A percentile compares a stretch with the other conserved stretches of the same genome.
Conservation (phyloP, 768 basidiomycete genomes). For the Boletus reticuloceps region DNA sequence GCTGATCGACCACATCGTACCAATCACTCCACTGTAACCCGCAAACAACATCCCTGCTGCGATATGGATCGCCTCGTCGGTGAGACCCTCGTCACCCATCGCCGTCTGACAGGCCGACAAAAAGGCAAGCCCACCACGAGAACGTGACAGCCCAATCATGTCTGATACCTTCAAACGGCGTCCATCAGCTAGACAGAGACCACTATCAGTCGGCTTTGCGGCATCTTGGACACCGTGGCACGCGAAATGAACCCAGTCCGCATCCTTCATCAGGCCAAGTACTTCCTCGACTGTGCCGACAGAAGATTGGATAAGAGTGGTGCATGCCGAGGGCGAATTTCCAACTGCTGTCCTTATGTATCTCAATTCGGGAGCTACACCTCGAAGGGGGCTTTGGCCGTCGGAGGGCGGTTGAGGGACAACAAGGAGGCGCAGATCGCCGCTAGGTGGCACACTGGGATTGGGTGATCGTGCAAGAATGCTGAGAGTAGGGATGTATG, state of each 20-base stretch:
- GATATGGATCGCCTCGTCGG: neutral
- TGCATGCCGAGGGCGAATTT: neutral
- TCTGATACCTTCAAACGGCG: neutral
- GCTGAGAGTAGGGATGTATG: neutral
- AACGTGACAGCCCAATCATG: neutral
- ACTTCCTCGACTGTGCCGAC: conserved; percentile 12
- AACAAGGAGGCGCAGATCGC: neutral
- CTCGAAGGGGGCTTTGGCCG: conserved; percentile 5
- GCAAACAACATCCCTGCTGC: conserved; percentile 31
- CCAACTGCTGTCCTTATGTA: conserved; percentile 8
- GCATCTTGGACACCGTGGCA: neutral
- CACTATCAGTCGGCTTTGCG: neutral
- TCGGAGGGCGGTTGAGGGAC: conserved; percentile 14
- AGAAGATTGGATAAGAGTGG: neutral
- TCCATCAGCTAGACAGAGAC: neutral
- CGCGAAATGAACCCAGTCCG: neutral
- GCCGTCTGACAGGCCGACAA: neutral
- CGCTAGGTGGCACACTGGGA: neutral
- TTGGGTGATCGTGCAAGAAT: conserved; percentile 5
- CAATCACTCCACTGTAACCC: conserved; percentile 21
- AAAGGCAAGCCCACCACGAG: neutral
- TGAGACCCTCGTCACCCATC: neutral
- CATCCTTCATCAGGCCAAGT: neutral
- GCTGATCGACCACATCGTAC: neutral
- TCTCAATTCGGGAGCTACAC: conserved; percentile 19